Evolutionary conservation across 208 protist species (phyloP), one percentile per base, ranked within the genome.

Genomic region (Spongospora subterranea): DNA sequence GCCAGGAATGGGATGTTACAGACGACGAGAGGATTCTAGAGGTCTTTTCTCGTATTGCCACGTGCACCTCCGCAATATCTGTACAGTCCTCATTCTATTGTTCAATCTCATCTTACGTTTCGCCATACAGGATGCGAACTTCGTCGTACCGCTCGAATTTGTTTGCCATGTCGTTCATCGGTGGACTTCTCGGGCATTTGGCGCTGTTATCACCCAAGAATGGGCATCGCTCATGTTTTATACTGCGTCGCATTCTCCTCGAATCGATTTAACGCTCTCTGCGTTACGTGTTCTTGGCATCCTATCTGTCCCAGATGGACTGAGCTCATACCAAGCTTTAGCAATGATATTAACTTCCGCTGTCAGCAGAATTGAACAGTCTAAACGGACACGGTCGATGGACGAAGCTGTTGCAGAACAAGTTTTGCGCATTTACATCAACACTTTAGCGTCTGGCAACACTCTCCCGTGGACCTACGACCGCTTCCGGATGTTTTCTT

Each of bases 81-180:
- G 50, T 60, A 60, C 50, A 24, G 24, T 29, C 24, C 24, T 60
- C n/a, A n/a, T n/a, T n/a, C n/a, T n/a, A n/a, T n/a, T n/a, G n/a
- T n/a, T n/a, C n/a, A n/a, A n/a, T n/a, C 13, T 60, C 50, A 29
- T 60, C 24, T 60, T 6, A 60, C 50, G 6, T 60, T 29, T 60
- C 13, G 50, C 50, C 24, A 29, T 60, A 45, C 35, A 82, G 71
- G 71, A 82, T 43, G n/a, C 71, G 17, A 17, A 35, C 17, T 82
- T 82, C n/a, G 40, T 82, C 6, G n/a, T 82, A 6, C 71, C 71
- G 71, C 6, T 82, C 71, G 71, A 82, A 45, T 82, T 82, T 43
- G n/a, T 82, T 43, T 82, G 71, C n/a, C 6, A 82, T 20, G 71
- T 82, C 71, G 71, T 82, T 6, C 6, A 82, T 20, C 71, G 71